A percentile compares a stretch with the other conserved stretches of the same genome.
Conservation (phyloP, 2,329 filamentous ascomycete genomes). For the Scedosporium dehoogii region DNA sequence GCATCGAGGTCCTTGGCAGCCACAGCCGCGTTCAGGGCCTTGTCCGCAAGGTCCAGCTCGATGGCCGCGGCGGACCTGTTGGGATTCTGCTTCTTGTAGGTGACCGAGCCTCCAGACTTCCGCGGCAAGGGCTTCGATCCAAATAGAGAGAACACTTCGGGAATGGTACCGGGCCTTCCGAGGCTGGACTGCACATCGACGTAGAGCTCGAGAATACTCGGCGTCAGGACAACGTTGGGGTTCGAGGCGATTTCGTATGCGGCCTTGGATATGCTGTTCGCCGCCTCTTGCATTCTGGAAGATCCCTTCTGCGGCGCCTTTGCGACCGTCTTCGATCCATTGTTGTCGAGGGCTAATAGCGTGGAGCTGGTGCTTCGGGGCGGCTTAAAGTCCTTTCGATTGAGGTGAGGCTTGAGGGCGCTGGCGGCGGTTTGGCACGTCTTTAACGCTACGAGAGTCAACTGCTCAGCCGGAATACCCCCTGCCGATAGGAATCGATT, state of each 20-base stretch:
- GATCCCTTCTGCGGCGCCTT: slow-evolving; percentile 7
- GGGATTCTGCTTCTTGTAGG: slow-evolving; percentile 43
- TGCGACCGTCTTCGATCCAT: slow-evolving; percentile 10
- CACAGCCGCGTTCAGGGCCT: slow-evolving; percentile 72
- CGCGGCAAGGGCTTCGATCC: slow-evolving; percentile 69
- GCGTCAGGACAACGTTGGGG: slow-evolving; percentile 71
- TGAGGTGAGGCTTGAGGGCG: slow-evolving; percentile 24
- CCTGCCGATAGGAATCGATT: slow-evolving; percentile 32
- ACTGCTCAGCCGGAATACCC: slow-evolving; percentile 32
- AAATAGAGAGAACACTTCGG: slow-evolving; percentile 71
- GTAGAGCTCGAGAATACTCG: slow-evolving; percentile 62
- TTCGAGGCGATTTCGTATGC: slow-evolving; percentile 65
- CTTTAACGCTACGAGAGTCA: slow-evolving; percentile 32
- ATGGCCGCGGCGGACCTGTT: slow-evolving; percentile 63
- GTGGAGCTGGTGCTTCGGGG: slow-evolving; percentile 17
- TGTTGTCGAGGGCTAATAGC: slow-evolving; percentile 22
- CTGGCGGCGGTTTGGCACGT: slow-evolving; percentile 34
- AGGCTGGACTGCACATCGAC: slow-evolving; percentile 67
- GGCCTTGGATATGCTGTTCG: slow-evolving; percentile 43
- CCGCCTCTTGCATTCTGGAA: slow-evolving; percentile 29
- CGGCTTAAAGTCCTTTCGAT: slow-evolving; percentile 2
- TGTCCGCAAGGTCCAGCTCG: slow-evolving; percentile 56
- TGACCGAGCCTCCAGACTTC: slow-evolving; percentile 1
- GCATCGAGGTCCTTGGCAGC: slow-evolving; percentile 67
- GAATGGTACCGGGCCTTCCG: slow-evolving; percentile 64